Evolutionary conservation across 805 yeast species (phyloP).

Genomic region (Starmerella khaoyaiensis): DNA sequence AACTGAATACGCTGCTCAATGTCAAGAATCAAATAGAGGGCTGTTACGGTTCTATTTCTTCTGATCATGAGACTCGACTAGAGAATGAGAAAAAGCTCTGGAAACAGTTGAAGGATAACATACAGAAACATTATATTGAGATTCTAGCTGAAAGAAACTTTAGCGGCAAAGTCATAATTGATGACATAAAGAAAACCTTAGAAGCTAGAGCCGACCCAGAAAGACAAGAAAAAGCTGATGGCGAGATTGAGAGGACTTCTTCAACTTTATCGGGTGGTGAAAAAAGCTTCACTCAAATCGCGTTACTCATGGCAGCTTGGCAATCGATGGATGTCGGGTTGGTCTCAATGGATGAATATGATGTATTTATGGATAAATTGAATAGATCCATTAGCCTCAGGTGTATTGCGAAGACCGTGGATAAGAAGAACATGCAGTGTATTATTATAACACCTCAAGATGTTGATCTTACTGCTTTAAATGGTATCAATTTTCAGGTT

Average conservation of each 20-base stretch:
- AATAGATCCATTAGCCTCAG: constrained; percentile 70
- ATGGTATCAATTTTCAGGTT: constrained; percentile 1
- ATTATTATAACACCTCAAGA: constrained; percentile 92
- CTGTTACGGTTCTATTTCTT: no score
- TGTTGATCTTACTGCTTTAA: constrained; percentile 33
- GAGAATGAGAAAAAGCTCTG: constrained; percentile 9
- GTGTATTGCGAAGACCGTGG: constrained; percentile 55
- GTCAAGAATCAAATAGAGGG: background rate
- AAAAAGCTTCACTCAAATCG: constrained; percentile 83
- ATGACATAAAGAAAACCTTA: constrained; percentile 30
- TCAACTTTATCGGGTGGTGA: constrained; percentile 88
- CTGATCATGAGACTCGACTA: constrained; percentile 2
- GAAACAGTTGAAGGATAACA: constrained; percentile 8
- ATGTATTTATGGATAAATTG: constrained; percentile 93
- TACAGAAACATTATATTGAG: constrained; percentile 1
- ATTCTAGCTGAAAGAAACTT: constrained; percentile 45
- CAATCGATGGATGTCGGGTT: constrained; percentile 76
- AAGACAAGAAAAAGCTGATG: constrained; percentile 10
- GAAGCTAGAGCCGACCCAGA: constrained; percentile 22
- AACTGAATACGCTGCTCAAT: background rate
- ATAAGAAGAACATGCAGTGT: constrained; percentile 61
- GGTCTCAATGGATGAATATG: constrained; percentile 87
- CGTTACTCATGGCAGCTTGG: constrained; percentile 84
- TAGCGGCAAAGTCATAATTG: constrained; percentile 57
- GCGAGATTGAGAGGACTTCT: background rate